These are phyloP conservation scores for Coemansia sp. DNA, from an alignment of 192 early-diverging fungal genomes.

Conservation along the genomic window DNA sequence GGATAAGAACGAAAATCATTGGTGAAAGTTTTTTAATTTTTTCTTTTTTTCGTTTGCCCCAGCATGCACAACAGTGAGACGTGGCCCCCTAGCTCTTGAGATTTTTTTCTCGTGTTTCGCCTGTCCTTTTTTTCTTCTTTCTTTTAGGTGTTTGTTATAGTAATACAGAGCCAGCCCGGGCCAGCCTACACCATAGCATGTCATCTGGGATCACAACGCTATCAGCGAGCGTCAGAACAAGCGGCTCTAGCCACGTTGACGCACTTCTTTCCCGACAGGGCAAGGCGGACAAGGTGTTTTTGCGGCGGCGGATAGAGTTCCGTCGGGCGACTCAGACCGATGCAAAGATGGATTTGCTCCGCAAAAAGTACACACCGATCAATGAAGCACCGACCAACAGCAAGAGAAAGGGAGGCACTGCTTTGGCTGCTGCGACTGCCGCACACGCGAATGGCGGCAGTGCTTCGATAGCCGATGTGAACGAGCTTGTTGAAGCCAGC, in stretches of 20 bases:
- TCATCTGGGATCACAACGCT: conserved; percentile 31
- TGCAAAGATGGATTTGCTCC: conserved; percentile 63
- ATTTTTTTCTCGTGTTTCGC: no score
- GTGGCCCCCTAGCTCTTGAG: no score
- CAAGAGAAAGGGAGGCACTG: conserved; percentile 2
- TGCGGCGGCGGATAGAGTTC: conserved; percentile 66
- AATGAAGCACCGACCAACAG: conserved; percentile 33
- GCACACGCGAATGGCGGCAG: conserved; percentile 3
- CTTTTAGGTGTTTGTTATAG: neutral
- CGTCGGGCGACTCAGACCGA: conserved; percentile 61
- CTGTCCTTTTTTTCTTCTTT: neutral
- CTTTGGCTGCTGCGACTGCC: neutral
- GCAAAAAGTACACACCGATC: conserved; percentile 67
- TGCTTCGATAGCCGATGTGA: conserved; percentile 11
- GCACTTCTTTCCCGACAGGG: conserved; percentile 49
- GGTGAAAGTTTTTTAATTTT: no score
- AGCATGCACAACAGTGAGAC: no score
- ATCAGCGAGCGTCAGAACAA: conserved; percentile 9
- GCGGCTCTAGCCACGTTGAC: conserved; percentile 35
- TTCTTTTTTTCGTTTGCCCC: no score
- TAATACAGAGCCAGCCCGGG: neutral
- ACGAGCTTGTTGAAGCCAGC: conserved; percentile 57
- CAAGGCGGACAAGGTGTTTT: conserved; percentile 45
- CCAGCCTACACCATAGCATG: conserved; percentile 14
- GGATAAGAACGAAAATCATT: no score